phyloP scores from a whole-genome alignment of 257 asterid species.

The Plantago major region DNA sequence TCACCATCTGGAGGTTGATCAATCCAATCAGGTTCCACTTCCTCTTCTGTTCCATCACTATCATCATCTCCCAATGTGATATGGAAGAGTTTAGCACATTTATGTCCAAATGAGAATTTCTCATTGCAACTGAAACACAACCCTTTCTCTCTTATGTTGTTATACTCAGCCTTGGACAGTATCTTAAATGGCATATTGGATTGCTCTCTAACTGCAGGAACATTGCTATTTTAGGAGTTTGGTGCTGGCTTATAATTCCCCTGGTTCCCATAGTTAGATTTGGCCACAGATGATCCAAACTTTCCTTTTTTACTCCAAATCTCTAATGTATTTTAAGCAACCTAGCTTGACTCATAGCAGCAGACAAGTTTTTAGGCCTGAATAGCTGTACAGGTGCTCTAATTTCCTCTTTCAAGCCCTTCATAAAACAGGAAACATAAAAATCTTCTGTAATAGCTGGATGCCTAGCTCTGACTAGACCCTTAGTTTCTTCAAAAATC shows the following conservation, averaged over 20 bases:
- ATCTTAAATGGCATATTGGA: neutral
- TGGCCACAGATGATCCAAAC: neutral
- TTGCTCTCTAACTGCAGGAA: neutral
- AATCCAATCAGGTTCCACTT: neutral
- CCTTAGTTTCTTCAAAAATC: neutral
- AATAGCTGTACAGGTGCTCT: neutral
- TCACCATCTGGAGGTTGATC: neutral
- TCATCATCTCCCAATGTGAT: neutral
- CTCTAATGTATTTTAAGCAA: neutral
- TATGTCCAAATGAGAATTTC: neutral
- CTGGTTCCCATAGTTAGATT: neutral
- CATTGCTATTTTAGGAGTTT: neutral
- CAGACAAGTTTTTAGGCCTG: neutral
- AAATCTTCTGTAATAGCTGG: neutral
- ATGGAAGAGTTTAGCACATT: neutral
- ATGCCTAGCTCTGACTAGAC: neutral
- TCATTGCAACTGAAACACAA: neutral
- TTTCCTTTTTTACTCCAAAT: neutral
- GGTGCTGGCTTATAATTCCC: too few relatives aligned
- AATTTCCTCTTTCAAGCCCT: neutral
- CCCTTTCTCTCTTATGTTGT: neutral
- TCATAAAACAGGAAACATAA: too few relatives aligned
- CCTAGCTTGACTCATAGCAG: neutral
- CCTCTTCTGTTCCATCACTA: neutral
- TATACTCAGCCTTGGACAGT: neutral